Percentiles rank a stretch among this genome's conserved stretches.
phyloP scores from a whole-genome alignment of 177 flowering plant genomes.

The Vitis hybrid region DNA sequence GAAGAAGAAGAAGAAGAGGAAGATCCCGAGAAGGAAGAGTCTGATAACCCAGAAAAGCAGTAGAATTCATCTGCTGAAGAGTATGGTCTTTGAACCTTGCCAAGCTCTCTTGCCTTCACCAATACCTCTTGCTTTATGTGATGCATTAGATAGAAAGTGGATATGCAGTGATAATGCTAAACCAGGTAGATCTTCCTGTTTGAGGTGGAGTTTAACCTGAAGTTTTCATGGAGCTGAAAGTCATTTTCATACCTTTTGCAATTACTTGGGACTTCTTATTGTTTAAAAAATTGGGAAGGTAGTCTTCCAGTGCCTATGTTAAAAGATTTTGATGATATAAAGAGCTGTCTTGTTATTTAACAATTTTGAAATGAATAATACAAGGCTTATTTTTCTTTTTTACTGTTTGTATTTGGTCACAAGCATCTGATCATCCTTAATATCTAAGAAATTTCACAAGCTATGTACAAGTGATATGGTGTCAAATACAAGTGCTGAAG shows the following conservation, averaged over 20 bases:
- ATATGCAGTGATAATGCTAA: background rate
- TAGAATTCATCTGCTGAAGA: background rate
- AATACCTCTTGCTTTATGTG: background rate
- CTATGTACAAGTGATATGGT: too few relatives aligned
- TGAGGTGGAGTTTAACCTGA: background rate
- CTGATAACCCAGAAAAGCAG: constrained; percentile 32
- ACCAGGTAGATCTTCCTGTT: background rate
- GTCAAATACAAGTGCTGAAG: too few relatives aligned
- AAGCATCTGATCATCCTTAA: background rate
- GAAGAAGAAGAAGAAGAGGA: constrained; percentile 54
- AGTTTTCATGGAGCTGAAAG: background rate
- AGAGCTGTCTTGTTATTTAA: background rate
- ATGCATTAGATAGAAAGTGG: background rate
- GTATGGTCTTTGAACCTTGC: background rate
- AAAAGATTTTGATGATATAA: background rate
- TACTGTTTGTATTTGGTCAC: background rate
- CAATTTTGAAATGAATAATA: background rate
- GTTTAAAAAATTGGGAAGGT: background rate
- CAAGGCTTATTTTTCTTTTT: background rate
- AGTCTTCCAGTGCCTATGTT: constrained; percentile 1
- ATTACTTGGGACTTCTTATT: background rate
- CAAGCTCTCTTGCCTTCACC: background rate
- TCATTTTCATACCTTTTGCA: too few relatives aligned
- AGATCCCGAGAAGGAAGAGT: constrained; percentile 51
- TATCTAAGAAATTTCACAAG: too few relatives aligned